Conservation (phyloP, 495 filamentous ascomycete species). For the Aspergillus ellipticus region DNA sequence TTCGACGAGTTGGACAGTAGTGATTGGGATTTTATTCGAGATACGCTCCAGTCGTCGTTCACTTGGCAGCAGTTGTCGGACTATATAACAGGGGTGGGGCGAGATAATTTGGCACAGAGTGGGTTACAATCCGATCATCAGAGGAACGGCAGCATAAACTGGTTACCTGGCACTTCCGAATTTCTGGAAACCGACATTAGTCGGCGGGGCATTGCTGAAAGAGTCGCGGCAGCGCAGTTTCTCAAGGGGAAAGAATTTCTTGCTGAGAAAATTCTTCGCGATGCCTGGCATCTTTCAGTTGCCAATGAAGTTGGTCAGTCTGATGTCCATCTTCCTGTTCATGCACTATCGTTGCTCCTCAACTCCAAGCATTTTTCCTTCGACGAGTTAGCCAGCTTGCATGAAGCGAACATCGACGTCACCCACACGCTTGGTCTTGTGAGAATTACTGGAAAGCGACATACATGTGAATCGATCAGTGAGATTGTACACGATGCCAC, state of each 20-base stretch:
- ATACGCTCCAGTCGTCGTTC: constrained; percentile 29
- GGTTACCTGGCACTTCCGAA: constrained; percentile 28
- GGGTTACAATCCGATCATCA: background rate
- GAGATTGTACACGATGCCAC: constrained; percentile 41
- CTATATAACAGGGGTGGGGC: constrained; percentile 18
- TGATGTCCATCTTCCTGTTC: constrained; percentile 32
- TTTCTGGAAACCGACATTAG: constrained; percentile 16
- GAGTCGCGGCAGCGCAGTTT: constrained; percentile 14
- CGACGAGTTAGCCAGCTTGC: constrained; percentile 38
- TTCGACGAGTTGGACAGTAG: constrained; percentile 19
- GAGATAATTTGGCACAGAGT: background rate
- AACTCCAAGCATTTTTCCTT: constrained; percentile 38
- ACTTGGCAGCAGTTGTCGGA: constrained; percentile 31
- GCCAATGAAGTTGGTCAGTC: constrained; percentile 39
- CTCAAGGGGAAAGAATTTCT: constrained; percentile 31
- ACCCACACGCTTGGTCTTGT: constrained; percentile 32
- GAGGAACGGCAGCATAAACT: constrained; percentile 20
- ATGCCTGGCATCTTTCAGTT: constrained; percentile 41
- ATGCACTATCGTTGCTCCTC: constrained; percentile 25
- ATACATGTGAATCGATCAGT: constrained; percentile 33
- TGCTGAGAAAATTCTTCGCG: constrained; percentile 38
- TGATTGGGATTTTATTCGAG: constrained; percentile 29
- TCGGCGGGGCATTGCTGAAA: constrained; percentile 7
- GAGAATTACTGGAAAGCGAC: constrained; percentile 37
- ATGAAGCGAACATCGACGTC: constrained; percentile 41